A percentile compares a stretch with the other conserved stretches of the same genome.
These are phyloP conservation scores for Salicornia ramosissima DNA, from an alignment of 148 eudicot genomes.

Conservation along the genomic window DNA sequence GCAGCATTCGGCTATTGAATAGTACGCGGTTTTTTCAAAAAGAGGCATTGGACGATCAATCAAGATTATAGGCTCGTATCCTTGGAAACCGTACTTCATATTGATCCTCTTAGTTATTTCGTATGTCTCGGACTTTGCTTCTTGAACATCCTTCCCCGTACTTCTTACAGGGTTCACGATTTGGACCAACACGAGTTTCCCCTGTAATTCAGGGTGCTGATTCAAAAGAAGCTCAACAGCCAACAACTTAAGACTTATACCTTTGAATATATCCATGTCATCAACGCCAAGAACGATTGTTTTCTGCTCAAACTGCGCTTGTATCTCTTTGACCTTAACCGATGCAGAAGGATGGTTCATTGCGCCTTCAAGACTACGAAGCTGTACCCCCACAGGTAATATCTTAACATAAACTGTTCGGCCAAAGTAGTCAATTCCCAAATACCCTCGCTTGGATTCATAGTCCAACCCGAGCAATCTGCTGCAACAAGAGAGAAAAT, in stretches of 20 bases:
- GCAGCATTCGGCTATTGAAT: constrained; percentile 69
- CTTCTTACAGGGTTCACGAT: constrained; percentile 74
- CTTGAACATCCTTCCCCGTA: constrained; percentile 62
- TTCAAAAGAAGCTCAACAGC: constrained; percentile 53
- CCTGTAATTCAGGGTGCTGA: constrained; percentile 29
- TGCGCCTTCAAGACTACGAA: constrained; percentile 51
- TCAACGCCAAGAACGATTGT: constrained; percentile 58
- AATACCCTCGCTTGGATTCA: constrained; percentile 61
- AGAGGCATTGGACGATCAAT: constrained; percentile 49
- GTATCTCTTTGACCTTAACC: constrained; percentile 48
- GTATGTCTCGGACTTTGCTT: constrained; percentile 54
- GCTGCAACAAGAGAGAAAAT: constrained; percentile 67
- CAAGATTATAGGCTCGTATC: constrained; percentile 50
- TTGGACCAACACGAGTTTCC: constrained; percentile 53
- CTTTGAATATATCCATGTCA: constrained; percentile 82
- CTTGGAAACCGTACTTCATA: constrained; percentile 34
- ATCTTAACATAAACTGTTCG: constrained; percentile 63
- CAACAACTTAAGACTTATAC: constrained; percentile 60
- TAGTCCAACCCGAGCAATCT: constrained; percentile 59
- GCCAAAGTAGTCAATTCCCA: constrained; percentile 63
- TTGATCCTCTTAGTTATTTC: constrained; percentile 43
- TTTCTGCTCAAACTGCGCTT: constrained; percentile 48
- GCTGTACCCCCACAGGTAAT: constrained; percentile 58
- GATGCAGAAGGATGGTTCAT: constrained; percentile 46
- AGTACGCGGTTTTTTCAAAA: constrained; percentile 61